Evolutionary conservation across 176 grass and related monocot genomes (phyloP), one percentile per base, ranked within the genome.

Genomic region (Musa troglodytarum): DNA sequence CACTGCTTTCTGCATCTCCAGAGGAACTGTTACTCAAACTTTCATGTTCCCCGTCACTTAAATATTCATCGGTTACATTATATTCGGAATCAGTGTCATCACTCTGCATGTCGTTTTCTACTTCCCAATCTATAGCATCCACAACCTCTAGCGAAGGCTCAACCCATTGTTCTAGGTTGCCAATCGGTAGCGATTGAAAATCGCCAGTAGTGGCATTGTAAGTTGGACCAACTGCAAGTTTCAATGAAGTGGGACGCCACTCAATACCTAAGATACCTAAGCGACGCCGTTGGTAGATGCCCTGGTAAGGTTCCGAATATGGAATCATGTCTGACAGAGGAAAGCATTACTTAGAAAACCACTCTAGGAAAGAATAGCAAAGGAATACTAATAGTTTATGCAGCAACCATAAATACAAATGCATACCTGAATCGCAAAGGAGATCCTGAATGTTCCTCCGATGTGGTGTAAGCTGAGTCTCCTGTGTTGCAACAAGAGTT

Each of bases 61-160:
- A 84, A 80, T 80, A 80, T 69, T 98, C 94, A 85, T 98, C 90
- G 69, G 89, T 85, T 51, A 92, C 80, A 13, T 98, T 87, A 83
- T 93, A 98, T 84, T 98, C 94, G 28, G 94, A 98, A 88, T 98
- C 94, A 65, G 86, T 93, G 81, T 93, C 94, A 66, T 98, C 94
- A 80, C 88, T 93, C 12, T 93, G 87, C 54, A 86, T 79, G 54
- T 98, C 94, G 49, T 88, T 90, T 72, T 91, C 94, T 71, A 69
- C 74, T 84, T 92, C 94, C 87, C 92, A 82, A 50, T 93, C 90
- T 81, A 98, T 55, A 74, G 85, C 85, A 78, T 98, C 94, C 8
- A 82, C 72, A 65, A 91, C 80, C 71, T 98, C 94, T 55, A 84
- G 94, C 81, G 93, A 89, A 72, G 94, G 94, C 85, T 98, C 94